Evolutionary conservation across 495 filamentous ascomycete species (phyloP), one percentile per base, ranked within the genome.

Genomic region (Beverwykella pulmonaria): DNA sequence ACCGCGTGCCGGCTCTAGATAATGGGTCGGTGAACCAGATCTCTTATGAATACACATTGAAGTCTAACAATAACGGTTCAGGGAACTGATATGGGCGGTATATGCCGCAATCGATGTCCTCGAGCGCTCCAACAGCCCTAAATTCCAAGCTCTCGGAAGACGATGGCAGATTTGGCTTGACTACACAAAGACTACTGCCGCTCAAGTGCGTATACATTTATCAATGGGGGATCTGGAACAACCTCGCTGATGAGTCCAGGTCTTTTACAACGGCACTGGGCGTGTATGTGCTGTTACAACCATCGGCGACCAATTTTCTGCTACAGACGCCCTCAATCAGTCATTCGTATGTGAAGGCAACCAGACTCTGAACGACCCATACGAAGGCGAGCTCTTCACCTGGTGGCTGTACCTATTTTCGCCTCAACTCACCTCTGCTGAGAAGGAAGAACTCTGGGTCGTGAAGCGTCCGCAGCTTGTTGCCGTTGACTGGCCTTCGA

Each of bases 321-420:
- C n/a, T n/a, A n/a, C n/a, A n/a, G n/a, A n/a, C n/a, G n/a, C n/a
- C n/a, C n/a, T n/a, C n/a, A n/a, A n/a, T n/a, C n/a, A n/a, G n/a
- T n/a, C n/a, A n/a, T n/a, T n/a, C n/a, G n/a, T n/a, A n/a, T n/a
- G n/a, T n/a, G n/a, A n/a, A n/a, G n/a, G n/a, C n/a, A n/a, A n/a
- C n/a, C n/a, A n/a, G n/a, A n/a, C n/a, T n/a, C n/a, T n/a, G n/a
- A n/a, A n/a, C n/a, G n/a, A n/a, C n/a, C n/a, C n/a, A n/a, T n/a
- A 73, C 26, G 76, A 78, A 64, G 76, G 76, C 14, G 76, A 78
- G 36, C 73, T 76, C 6, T 78, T 78, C n/a, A 77, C 71, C 2
- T 78, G 67, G 58, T 78, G 75, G 75, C 69, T 77, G 15, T 74
- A 78, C n/a, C n/a, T n/a, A n/a, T n/a, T n/a, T n/a, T n/a, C n/a